These are phyloP conservation scores for Fusarium longipes DNA, from an alignment of 2,329 filamentous ascomycete genomes.

Conservation along the genomic window DNA sequence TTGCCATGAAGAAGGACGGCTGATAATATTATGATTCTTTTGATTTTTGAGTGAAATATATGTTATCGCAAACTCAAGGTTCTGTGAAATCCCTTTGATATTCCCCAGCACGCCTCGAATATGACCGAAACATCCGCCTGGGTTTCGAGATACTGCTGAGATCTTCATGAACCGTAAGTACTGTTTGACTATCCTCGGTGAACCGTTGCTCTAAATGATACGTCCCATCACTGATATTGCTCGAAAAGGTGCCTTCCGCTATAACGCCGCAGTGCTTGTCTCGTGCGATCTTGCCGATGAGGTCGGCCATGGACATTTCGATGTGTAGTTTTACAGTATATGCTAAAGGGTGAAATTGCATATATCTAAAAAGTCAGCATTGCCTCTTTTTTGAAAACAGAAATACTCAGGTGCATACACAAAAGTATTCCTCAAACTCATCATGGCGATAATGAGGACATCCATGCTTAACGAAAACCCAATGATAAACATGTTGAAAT, in stretches of 20 bases:
- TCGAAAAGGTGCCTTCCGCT: slow-evolving; percentile 36
- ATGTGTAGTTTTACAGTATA: slow-evolving; percentile 67
- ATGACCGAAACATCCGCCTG: slow-evolving; percentile 21
- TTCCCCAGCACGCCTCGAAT: slow-evolving; percentile 22
- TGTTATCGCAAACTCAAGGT: neutral
- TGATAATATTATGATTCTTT: no score
- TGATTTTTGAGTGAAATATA: no score
- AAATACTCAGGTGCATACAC: slow-evolving; percentile 31
- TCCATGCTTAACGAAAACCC: slow-evolving; percentile 46
- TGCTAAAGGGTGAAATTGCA: slow-evolving; percentile 64
- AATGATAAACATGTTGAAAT: slow-evolving; percentile 47
- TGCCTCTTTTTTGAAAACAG: neutral
- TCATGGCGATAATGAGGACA: slow-evolving; percentile 45
- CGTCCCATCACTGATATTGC: slow-evolving; percentile 19
- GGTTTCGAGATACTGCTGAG: slow-evolving; percentile 15
- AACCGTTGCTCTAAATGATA: slow-evolving; percentile 17
- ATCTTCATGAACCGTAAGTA: neutral
- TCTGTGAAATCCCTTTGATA: slow-evolving; percentile 23
- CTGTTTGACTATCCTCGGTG: slow-evolving; percentile 6
- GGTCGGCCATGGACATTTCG: slow-evolving; percentile 64
- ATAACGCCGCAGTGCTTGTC: slow-evolving; percentile 32
- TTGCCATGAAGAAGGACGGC: no score
- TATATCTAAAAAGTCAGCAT: slow-evolving; percentile 45
- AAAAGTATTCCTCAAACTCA: slow-evolving; percentile 45
- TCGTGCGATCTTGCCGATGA: slow-evolving; percentile 57